Evolutionary conservation across 2,329 filamentous ascomycete genomes (phyloP).

Genomic region (Bretziella fagacearum): DNA sequence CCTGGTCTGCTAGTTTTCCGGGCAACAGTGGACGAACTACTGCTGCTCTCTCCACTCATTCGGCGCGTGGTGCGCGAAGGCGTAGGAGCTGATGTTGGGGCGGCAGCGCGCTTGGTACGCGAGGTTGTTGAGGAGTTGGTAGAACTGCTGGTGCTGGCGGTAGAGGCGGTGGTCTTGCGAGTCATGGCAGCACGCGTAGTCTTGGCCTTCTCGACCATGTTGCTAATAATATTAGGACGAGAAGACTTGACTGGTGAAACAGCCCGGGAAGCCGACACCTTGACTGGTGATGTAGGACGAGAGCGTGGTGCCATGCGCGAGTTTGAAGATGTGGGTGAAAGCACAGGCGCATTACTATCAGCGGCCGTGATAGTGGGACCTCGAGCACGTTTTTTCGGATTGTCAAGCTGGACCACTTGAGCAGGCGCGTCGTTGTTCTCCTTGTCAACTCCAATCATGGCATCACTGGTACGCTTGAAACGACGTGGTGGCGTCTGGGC

Average conservation of each 20-base stretch:
- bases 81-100: slow-evolving; percentile 25
- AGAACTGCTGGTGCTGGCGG: slow-evolving; percentile 29
- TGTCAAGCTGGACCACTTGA: slow-evolving; percentile 31
- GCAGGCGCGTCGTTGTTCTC: slow-evolving; percentile 40
- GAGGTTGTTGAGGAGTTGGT: slow-evolving; percentile 22
- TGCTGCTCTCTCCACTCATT: slow-evolving; percentile 45
- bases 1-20: slow-evolving; percentile 29
- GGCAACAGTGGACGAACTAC: slow-evolving; percentile 47
- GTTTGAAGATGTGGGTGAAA: slow-evolving; percentile 73
- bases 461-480: slow-evolving; percentile 33
- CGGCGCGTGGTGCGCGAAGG: slow-evolving; percentile 36
- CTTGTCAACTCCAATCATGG: slow-evolving; percentile 53
- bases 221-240: slow-evolving; percentile 27
- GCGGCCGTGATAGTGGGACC: slow-evolving; percentile 25
- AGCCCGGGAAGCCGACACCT: slow-evolving; percentile 4
- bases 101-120: slow-evolving; percentile 19
- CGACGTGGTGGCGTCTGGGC: slow-evolving; percentile 10
- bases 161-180: slow-evolving; percentile 31
- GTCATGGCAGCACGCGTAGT: slow-evolving; percentile 32
- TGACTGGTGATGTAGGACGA: slow-evolving; percentile 17
- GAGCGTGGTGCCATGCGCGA: slow-evolving; percentile 43
- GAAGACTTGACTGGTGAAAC: slow-evolving; percentile 28
- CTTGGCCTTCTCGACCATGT: slow-evolving; percentile 45
- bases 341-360: slow-evolving; percentile 37
- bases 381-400: slow-evolving; percentile 51